A percentile compares a stretch with the other conserved stretches of the same genome.
phyloP scores from a whole-genome alignment of 163 green algal genomes.

The Scenedesmus sp. region DNA sequence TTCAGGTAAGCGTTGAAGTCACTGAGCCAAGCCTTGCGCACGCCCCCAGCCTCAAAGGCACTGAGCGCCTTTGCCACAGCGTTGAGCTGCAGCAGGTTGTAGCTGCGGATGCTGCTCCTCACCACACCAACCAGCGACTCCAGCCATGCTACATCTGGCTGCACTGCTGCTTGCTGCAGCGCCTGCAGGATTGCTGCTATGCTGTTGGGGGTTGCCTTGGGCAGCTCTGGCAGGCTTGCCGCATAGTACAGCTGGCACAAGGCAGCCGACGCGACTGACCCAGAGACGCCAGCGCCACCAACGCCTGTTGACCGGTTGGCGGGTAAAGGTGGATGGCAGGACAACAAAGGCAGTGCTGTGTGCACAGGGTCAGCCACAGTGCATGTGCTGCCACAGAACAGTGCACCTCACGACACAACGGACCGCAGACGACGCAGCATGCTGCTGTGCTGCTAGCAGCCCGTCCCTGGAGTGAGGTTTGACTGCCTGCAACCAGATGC shows the following conservation, averaged over 20 bases:
- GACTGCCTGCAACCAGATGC: too few species aligned
- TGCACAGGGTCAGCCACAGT: neutral
- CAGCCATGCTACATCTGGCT: conserved; percentile 43
- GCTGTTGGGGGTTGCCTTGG: neutral
- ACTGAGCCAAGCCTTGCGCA: conserved; percentile 2
- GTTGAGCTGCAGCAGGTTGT: conserved; percentile 39
- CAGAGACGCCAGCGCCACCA: conserved; percentile 9
- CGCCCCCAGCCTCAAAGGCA: conserved; percentile 35
- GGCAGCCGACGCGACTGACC: neutral
- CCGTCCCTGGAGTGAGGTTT: too few species aligned
- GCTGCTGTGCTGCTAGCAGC: neutral
- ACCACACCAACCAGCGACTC: conserved; percentile 9
- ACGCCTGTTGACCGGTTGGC: neutral
- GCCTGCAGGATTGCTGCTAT: conserved; percentile 33
- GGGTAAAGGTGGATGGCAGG: neutral
- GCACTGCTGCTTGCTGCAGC: conserved; percentile 9
- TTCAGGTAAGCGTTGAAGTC: conserved; percentile 38
- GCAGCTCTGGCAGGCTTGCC: conserved; percentile 16
- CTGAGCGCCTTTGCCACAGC: neutral
- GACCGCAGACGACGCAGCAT: neutral
- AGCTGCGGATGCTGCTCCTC: neutral
- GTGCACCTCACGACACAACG: neutral
- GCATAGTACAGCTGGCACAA: conserved; percentile 44
- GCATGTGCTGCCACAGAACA: neutral
- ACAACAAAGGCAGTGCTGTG: neutral